Percentiles rank a stretch among this genome's conserved stretches.
Evolutionary conservation across 1,284 basidiomycete species (phyloP).

Genomic region (Athelia psychrophila): DNA sequence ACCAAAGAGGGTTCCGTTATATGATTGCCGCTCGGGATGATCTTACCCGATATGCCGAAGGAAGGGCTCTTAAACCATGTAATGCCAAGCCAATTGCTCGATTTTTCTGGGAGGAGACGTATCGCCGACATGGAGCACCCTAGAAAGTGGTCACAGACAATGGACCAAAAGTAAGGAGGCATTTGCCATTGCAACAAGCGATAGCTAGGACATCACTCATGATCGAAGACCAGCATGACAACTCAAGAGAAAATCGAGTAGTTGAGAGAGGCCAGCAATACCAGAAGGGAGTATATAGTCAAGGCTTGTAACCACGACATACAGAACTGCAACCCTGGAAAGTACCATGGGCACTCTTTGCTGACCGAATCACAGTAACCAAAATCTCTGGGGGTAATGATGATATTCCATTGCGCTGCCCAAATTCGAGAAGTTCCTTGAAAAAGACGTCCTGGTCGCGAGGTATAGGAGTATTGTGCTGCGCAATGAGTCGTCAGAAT

Average conservation of each 20-base stretch:
- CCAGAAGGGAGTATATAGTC: constrained; percentile 11
- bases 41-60: constrained; percentile 27
- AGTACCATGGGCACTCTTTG: not conserved
- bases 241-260: constrained; percentile 14
- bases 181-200: constrained; percentile 14
- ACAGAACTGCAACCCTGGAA: not conserved
- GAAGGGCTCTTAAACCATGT: constrained; percentile 17
- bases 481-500: no score
- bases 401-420: no score
- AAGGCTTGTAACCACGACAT: constrained; percentile 13
- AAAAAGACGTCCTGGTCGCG: no score
- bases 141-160: constrained; percentile 32
- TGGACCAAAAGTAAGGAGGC: constrained; percentile 20
- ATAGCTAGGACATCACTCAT: constrained; percentile 12
- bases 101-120: constrained; percentile 29
- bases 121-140: constrained; percentile 28
- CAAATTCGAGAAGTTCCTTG: no score
- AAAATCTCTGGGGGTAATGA: no score
- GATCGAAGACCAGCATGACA: constrained; percentile 23
- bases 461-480: no score
- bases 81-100: constrained; percentile 17
- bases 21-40: constrained; percentile 23
- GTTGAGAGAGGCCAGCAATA: constrained; percentile 11
- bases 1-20: constrained; percentile 8
- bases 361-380: no score